Percentiles rank a stretch among this genome's conserved stretches.
Conservation (phyloP, 176 grass and related monocot species). For the Triticum monococcum region DNA sequence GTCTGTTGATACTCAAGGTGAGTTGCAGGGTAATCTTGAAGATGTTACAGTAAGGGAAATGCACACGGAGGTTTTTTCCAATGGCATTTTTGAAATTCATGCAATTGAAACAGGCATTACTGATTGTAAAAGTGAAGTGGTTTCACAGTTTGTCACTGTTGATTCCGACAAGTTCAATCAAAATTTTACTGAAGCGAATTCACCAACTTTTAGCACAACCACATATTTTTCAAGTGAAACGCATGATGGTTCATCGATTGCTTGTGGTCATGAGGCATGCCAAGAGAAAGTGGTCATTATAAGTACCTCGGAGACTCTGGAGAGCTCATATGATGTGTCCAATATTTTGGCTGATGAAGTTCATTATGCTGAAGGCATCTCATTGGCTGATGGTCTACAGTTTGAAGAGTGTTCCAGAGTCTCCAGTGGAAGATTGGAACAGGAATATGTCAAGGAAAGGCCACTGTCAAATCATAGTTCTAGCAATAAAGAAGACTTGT, state of each 20-base stretch:
- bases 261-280: slow-evolving; percentile 20
- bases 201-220: background rate
- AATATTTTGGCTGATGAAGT: slow-evolving; percentile 25
- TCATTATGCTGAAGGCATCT: slow-evolving; percentile 24
- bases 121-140: slow-evolving; percentile 23
- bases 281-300: slow-evolving; percentile 35
- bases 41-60: slow-evolving; percentile 30
- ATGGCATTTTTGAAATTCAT: slow-evolving; percentile 44
- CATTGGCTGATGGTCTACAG: slow-evolving; percentile 6
- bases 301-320: slow-evolving; percentile 31
- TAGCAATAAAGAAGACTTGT: slow-evolving; percentile 21
- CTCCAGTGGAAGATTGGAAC: slow-evolving; percentile 11
- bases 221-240: slow-evolving; percentile 33
- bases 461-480: background rate
- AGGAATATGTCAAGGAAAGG: slow-evolving; percentile 25
- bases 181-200: slow-evolving; percentile 20
- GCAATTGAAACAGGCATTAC: slow-evolving; percentile 20
- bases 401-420: slow-evolving; percentile 18
- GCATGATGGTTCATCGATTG: slow-evolving; percentile 19
- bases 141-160: slow-evolving; percentile 29
- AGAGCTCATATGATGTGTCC: slow-evolving; percentile 21
- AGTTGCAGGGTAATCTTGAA: slow-evolving; percentile 23
- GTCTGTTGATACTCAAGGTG: slow-evolving; percentile 10
- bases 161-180: slow-evolving; percentile 19
- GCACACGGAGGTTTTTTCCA: slow-evolving; percentile 24